Evolutionary conservation across 306 rosid species (phyloP).

Genomic region (Rubus idaeus): DNA sequence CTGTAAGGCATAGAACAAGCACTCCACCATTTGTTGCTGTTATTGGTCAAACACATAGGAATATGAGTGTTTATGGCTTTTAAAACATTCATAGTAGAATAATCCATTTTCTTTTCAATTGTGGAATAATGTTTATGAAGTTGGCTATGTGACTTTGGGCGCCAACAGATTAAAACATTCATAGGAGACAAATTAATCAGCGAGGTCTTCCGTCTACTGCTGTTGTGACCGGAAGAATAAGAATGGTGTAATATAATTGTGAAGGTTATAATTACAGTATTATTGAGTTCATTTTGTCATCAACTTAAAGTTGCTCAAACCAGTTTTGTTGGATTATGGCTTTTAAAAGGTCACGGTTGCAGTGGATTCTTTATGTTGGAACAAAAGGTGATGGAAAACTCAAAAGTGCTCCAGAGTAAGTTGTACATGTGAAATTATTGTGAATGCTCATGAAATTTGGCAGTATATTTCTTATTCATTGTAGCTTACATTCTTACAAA

Average conservation of each 20-base stretch:
- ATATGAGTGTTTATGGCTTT: too few species aligned
- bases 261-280: background rate
- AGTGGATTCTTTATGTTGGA: background rate
- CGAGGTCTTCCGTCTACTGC: background rate
- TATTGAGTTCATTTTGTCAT: background rate
- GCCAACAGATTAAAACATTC: background rate
- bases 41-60: background rate
- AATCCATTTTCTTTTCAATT: background rate
- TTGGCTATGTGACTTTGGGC: background rate
- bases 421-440: too few species aligned
- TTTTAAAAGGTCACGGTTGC: background rate
- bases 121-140: background rate
- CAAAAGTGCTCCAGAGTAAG: background rate
- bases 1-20: conserved; percentile 36
- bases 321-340: background rate
- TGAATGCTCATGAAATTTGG: background rate
- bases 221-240: background rate
- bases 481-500: background rate
- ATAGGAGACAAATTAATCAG: background rate
- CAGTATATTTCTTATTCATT: background rate
- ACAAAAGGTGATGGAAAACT: background rate
- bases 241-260: background rate
- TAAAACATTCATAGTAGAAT: too few species aligned
- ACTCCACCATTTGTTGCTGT: background rate
- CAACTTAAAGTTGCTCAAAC: background rate